A percentile compares a stretch with the other conserved stretches of the same genome.
These are phyloP conservation scores for Penicillium brevicompactum DNA, from an alignment of 2,329 filamentous ascomycete species.

Conservation along the genomic window DNA sequence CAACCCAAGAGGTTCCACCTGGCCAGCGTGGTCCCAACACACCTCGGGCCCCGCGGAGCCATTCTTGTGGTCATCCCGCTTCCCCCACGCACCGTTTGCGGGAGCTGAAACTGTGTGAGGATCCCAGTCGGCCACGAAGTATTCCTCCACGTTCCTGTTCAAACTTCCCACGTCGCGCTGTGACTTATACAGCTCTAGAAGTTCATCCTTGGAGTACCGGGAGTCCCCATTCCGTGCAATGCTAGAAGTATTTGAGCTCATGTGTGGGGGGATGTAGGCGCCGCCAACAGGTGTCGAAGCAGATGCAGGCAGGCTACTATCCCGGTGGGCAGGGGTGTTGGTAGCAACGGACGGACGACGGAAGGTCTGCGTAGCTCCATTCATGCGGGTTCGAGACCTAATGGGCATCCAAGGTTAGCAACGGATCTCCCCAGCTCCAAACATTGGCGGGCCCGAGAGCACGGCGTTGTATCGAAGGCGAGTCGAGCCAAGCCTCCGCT, in stretches of 20 bases:
- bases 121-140: constrained; percentile 79
- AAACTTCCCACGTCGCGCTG: constrained; percentile 57
- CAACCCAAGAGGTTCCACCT: constrained; percentile 70
- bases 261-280: constrained; percentile 64
- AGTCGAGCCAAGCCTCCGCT: not conserved
- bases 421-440: constrained; percentile 11
- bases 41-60: constrained; percentile 80
- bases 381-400: constrained; percentile 64
- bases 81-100: constrained; percentile 71
- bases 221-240: constrained; percentile 57
- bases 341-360: constrained; percentile 64
- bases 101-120: constrained; percentile 69
- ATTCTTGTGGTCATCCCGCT: constrained; percentile 72
- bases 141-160: constrained; percentile 63
- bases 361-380: constrained; percentile 69
- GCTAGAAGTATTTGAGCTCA: constrained; percentile 52
- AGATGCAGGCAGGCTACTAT: constrained; percentile 43
- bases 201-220: constrained; percentile 76
- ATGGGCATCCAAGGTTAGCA: constrained; percentile 17
- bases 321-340: constrained; percentile 51
- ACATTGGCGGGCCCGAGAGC: constrained; percentile 5
- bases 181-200: constrained; percentile 71
- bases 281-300: constrained; percentile 44
- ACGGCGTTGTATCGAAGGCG: not conserved
- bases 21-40: constrained; percentile 81